These are phyloP conservation scores for Fusarium penzigii DNA, from an alignment of 2,329 filamentous ascomycete genomes.

Conservation along the genomic window DNA sequence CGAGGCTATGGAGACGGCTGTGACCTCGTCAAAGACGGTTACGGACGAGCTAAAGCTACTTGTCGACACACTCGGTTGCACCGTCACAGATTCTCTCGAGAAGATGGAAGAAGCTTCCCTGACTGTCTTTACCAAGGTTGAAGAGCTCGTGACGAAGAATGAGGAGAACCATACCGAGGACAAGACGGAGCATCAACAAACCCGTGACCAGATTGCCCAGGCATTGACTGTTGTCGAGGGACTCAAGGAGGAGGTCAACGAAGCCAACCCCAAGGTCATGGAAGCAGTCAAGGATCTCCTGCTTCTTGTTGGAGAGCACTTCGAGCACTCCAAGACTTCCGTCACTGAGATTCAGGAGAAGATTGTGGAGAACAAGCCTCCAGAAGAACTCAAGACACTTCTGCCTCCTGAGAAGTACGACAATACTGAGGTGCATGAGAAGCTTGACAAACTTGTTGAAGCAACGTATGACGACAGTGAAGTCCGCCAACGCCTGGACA, in stretches of 20 bases:
- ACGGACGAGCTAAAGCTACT: conserved; percentile 86
- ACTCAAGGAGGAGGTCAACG: conserved; percentile 75
- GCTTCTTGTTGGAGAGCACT: conserved; percentile 79
- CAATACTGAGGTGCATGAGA: conserved; percentile 35
- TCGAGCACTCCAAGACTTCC: conserved; percentile 78
- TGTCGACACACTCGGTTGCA: conserved; percentile 80
- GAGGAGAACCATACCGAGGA: conserved; percentile 74
- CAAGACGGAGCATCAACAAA: conserved; percentile 79
- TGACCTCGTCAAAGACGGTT: conserved; percentile 74
- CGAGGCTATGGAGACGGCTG: conserved; percentile 69
- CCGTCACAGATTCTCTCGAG: conserved; percentile 79
- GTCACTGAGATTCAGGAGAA: conserved; percentile 56
- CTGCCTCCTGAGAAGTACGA: conserved; percentile 55
- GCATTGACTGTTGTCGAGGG: conserved; percentile 72
- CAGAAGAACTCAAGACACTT: conserved; percentile 56
- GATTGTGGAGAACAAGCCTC: conserved; percentile 62
- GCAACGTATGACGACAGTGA: conserved; percentile 29
- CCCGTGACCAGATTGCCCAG: conserved; percentile 77
- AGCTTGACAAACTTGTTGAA: conserved; percentile 30
- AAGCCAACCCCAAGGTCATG: conserved; percentile 87
- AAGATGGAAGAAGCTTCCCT: conserved; percentile 86
- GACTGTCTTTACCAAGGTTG: conserved; percentile 80
- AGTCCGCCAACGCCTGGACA: conserved; percentile 31
- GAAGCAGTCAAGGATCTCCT: conserved; percentile 86
- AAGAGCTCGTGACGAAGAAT: conserved; percentile 73